Conservation (phyloP, 164 flowering plant genomes). For the Platanus orientalis region DNA sequence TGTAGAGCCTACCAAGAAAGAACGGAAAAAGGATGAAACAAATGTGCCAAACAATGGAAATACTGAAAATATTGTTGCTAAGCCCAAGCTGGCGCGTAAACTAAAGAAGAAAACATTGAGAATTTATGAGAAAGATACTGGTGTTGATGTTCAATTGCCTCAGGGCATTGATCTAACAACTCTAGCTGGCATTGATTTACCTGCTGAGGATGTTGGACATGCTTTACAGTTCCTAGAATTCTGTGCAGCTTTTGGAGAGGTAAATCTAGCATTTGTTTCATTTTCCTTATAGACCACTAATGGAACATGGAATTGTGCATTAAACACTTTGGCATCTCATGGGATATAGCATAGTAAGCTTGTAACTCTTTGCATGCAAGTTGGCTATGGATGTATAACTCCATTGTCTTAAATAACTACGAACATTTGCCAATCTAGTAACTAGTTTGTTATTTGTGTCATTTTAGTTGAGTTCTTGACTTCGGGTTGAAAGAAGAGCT, state of each 20-base stretch:
- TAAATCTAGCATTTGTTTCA: slow-evolving; percentile 17
- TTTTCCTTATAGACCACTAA: neutral
- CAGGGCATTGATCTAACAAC: slow-evolving; percentile 34
- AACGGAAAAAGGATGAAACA: neutral
- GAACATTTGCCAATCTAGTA: too few relatives aligned
- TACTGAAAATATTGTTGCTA: neutral
- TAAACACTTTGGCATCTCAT: neutral
- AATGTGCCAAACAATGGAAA: neutral
- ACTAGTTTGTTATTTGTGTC: neutral
- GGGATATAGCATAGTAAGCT: neutral
- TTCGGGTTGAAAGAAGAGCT: neutral
- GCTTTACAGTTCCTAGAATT: slow-evolving; percentile 89
- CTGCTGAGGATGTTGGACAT: slow-evolving; percentile 59
- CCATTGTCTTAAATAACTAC: too few relatives aligned
- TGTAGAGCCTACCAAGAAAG: neutral
- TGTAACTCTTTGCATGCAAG: too few relatives aligned
- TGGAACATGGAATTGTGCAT: too few relatives aligned
- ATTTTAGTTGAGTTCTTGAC: neutral
- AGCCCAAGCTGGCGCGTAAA: neutral
- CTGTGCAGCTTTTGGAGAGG: slow-evolving; percentile 81
- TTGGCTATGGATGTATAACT: too few relatives aligned
- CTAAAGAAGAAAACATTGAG: slow-evolving; percentile 5
- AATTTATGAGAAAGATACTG: slow-evolving; percentile 7
- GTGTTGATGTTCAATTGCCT: slow-evolving; percentile 44
- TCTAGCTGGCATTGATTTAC: slow-evolving; percentile 53